These are phyloP conservation scores for Santalum album DNA, from an alignment of 164 flowering plant species.

Conservation along the genomic window DNA sequence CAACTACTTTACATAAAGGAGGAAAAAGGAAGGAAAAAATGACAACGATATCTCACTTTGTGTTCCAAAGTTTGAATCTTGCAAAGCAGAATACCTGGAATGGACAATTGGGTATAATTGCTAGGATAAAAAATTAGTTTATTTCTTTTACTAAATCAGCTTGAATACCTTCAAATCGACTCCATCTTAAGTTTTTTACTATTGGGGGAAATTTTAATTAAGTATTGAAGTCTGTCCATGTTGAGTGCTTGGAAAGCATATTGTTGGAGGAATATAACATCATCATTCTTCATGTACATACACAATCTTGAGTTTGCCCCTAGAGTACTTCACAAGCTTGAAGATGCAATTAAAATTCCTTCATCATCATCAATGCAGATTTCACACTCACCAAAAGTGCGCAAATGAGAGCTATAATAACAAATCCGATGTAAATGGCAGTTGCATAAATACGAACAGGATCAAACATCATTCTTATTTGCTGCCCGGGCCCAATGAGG, in stretches of 20 bases:
- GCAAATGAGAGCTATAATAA: constrained; percentile 62
- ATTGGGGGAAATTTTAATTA: too few relatives aligned
- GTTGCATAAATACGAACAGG: constrained; percentile 64
- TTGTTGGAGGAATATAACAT: neutral
- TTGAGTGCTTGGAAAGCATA: neutral
- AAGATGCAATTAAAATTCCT: neutral
- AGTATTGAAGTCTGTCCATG: too few relatives aligned
- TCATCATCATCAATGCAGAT: neutral
- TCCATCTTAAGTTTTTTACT: too few relatives aligned
- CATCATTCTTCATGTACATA: neutral
- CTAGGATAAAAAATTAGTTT: too few relatives aligned
- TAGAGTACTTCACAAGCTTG: neutral
- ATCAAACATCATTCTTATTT: constrained; percentile 78
- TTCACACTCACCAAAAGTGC: constrained; percentile 62
- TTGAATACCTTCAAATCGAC: too few relatives aligned
- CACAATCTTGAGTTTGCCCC: neutral
- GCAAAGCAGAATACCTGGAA: too few relatives aligned
- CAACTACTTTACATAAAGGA: too few relatives aligned
- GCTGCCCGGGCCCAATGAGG: constrained; percentile 62
- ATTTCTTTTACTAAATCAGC: too few relatives aligned
- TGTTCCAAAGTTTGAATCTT: too few relatives aligned
- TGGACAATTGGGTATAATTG: too few relatives aligned
- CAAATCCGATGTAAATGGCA: constrained; percentile 62
- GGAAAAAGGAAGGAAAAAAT: neutral
- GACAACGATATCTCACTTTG: too few relatives aligned